A percentile compares a stretch with the other conserved stretches of the same genome.
Conservation (phyloP, 2,329 filamentous ascomycete species). For the Trichophyton simii region DNA sequence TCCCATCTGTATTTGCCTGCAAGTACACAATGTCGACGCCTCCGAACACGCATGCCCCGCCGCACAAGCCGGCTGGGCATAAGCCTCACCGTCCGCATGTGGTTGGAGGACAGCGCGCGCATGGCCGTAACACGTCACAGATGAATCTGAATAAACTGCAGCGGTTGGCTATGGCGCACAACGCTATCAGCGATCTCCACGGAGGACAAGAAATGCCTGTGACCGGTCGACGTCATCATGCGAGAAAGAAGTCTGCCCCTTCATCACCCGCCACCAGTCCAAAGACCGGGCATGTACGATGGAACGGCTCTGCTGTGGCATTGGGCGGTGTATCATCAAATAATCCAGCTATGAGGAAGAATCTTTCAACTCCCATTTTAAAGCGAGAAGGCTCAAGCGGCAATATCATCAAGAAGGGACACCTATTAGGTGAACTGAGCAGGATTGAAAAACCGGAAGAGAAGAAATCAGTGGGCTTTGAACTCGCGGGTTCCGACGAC, state of each 20-base stretch:
- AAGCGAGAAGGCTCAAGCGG: conserved; percentile 28
- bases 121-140: conserved; percentile 32
- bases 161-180: conserved; percentile 23
- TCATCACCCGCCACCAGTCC: conserved; percentile 34
- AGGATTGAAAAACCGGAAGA: conserved; percentile 15
- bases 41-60: conserved; percentile 15
- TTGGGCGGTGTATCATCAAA: conserved; percentile 23
- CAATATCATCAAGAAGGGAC: conserved; percentile 28
- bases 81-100: conserved; percentile 32
- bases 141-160: conserved; percentile 35
- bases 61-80: conserved; percentile 22
- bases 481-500: conserved; percentile 33
- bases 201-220: conserved; percentile 13
- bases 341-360: conserved; percentile 32
- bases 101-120: conserved; percentile 27
- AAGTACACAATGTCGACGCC: conserved; percentile 5
- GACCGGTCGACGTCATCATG: conserved; percentile 25
- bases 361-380: conserved; percentile 33
- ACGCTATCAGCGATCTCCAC: conserved; percentile 20
- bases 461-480: conserved; percentile 37
- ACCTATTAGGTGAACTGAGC: conserved; percentile 14
- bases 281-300: conserved; percentile 26
- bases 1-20: conserved; percentile 6
- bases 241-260: conserved; percentile 36
- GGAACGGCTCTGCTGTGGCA: conserved; percentile 29